A percentile compares a stretch with the other conserved stretches of the same genome.
phyloP scores from a whole-genome alignment of 176 grass and related monocot species.

The Saccharum officinarum region DNA sequence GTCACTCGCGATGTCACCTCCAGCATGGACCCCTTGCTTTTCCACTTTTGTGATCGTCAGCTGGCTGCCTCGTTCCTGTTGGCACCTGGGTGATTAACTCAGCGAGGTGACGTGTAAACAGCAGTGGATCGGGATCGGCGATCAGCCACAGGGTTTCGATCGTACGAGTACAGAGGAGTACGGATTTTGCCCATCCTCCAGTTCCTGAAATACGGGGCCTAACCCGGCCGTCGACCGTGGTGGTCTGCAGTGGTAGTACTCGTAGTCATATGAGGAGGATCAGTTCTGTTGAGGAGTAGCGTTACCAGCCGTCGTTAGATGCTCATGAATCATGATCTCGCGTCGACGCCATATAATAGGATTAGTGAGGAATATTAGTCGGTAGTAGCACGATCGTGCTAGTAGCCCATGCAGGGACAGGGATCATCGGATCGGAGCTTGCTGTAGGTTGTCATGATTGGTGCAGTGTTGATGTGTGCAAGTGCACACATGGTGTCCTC shows the following conservation, averaged over 20 bases:
- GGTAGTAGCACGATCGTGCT: too few relatives aligned
- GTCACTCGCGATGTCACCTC: conserved; percentile 5
- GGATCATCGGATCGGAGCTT: neutral
- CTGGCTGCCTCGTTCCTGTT: neutral
- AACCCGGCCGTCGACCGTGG: too few relatives aligned
- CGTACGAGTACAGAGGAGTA: neutral
- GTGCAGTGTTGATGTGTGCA: neutral
- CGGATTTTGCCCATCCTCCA: too few relatives aligned
- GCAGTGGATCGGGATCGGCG: neutral
- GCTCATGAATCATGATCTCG: too few relatives aligned
- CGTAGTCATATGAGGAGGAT: too few relatives aligned
- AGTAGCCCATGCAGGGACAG: too few relatives aligned
- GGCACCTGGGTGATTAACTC: neutral
- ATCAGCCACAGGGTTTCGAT: neutral
- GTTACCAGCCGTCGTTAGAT: too few relatives aligned
- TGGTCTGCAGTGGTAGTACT: too few relatives aligned
- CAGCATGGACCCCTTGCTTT: neutral
- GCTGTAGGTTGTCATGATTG: neutral
- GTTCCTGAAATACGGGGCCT: too few relatives aligned
- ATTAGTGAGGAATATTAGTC: too few relatives aligned
- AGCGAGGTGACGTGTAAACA: conserved; percentile 5
- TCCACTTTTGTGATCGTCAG: neutral
- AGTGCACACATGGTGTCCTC: neutral
- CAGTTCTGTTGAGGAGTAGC: too few relatives aligned
- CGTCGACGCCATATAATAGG: too few relatives aligned